Conservation (phyloP, 148 eudicot genomes). For the Rhododendron williamsianum region DNA sequence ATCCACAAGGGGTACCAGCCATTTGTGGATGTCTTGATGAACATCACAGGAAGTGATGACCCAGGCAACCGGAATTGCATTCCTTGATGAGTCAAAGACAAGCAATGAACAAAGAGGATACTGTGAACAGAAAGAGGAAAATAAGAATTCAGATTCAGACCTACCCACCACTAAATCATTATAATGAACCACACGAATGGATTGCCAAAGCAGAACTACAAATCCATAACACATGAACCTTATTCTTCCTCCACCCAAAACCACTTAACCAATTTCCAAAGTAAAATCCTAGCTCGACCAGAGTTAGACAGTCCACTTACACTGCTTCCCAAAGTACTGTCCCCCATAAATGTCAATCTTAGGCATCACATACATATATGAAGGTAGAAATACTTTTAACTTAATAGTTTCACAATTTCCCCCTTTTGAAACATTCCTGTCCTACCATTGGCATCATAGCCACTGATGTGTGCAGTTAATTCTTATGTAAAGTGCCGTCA, state of each 20-base stretch:
- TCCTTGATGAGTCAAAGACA: slow-evolving; percentile 23
- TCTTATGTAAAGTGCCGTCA: background rate
- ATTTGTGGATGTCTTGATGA: slow-evolving; percentile 15
- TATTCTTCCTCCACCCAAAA: background rate
- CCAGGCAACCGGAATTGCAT: slow-evolving; percentile 39
- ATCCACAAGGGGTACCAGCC: slow-evolving; percentile 22
- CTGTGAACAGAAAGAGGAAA: slow-evolving; percentile 17
- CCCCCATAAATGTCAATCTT: background rate
- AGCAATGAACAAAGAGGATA: slow-evolving; percentile 24
- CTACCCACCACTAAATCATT: background rate
- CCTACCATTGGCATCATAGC: background rate
- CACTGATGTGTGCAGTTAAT: background rate
- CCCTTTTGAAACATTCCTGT: background rate
- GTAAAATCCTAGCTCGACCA: background rate
- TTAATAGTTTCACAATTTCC: background rate
- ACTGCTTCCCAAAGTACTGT: background rate
- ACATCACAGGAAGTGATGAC: slow-evolving; percentile 16
- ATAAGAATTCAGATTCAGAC: slow-evolving; percentile 3
- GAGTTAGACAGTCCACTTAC: background rate
- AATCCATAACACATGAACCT: background rate
- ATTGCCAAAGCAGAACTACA: background rate
- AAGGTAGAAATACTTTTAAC: background rate
- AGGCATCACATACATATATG: background rate
- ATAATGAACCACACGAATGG: background rate
- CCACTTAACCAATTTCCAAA: background rate